Evolutionary conservation across 495 filamentous ascomycete species (phyloP).

Genomic region (Talaromyces ruber): DNA sequence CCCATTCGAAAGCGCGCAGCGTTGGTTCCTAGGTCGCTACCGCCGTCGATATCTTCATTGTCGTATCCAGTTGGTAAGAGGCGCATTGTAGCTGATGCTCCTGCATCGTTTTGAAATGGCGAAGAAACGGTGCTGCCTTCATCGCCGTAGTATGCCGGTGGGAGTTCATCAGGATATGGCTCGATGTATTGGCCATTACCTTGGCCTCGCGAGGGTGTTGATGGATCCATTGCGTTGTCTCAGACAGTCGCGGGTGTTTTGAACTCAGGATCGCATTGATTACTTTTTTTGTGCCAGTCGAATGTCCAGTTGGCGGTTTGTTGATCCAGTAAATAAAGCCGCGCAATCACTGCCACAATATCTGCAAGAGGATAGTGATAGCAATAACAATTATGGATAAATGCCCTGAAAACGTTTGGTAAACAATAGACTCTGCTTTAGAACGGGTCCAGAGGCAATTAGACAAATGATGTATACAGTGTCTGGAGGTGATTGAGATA

Average conservation of each 20-base stretch:
- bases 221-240: slow-evolving; percentile 8
- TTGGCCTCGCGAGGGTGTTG: slow-evolving; percentile 5
- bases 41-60: slow-evolving; percentile 15
- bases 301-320: neutral
- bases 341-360: neutral
- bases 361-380: neutral
- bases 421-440: neutral
- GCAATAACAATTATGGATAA: neutral
- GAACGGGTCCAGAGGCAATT: neutral
- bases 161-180: slow-evolving; percentile 28
- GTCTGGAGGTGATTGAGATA: neutral
- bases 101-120: slow-evolving; percentile 13
- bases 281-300: neutral
- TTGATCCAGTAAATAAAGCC: neutral
- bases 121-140: slow-evolving; percentile 18
- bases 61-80: slow-evolving; percentile 49
- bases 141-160: slow-evolving; percentile 34
- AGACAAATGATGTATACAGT: neutral
- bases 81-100: slow-evolving; percentile 48
- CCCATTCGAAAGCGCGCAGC: slow-evolving; percentile 12
- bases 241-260: slow-evolving; percentile 1
- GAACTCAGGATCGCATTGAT: neutral
- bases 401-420: neutral
- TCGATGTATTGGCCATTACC: neutral
- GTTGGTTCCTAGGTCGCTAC: slow-evolving; percentile 12